These are phyloP conservation scores for Myochromella boudieri DNA, from an alignment of 768 basidiomycete species.

Conservation along the genomic window DNA sequence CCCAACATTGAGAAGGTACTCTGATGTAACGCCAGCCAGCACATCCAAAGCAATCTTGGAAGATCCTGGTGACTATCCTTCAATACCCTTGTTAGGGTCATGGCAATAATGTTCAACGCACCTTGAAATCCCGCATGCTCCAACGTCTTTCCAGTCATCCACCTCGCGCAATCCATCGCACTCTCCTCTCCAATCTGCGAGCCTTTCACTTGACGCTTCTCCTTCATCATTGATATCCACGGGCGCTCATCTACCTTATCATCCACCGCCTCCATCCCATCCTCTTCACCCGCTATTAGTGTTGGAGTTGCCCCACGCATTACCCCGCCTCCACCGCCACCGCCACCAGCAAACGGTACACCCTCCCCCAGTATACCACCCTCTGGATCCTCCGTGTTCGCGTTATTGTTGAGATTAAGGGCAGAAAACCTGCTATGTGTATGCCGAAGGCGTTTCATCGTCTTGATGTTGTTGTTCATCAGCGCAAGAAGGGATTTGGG, in stretches of 20 bases:
- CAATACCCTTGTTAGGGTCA: too few species aligned
- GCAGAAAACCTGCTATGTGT: slow-evolving; percentile 73
- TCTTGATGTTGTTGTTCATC: slow-evolving; percentile 78
- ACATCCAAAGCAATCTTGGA: slow-evolving; percentile 79
- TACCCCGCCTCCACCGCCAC: slow-evolving; percentile 34
- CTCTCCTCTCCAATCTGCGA: slow-evolving; percentile 61
- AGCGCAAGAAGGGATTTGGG: slow-evolving; percentile 55
- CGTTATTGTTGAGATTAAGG: slow-evolving; percentile 34
- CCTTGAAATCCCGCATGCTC: slow-evolving; percentile 95
- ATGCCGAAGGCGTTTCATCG: slow-evolving; percentile 68
- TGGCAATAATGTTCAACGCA: slow-evolving; percentile 42
- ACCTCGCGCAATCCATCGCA: slow-evolving; percentile 64
- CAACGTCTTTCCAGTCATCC: slow-evolving; percentile 74
- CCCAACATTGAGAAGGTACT: slow-evolving; percentile 85
- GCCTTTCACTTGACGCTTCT: slow-evolving; percentile 28
- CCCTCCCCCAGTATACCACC: too few species aligned
- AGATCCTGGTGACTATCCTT: slow-evolving; percentile 67
- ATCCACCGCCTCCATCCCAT: slow-evolving; percentile 29
- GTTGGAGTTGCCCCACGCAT: slow-evolving; percentile 17
- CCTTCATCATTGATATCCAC: slow-evolving; percentile 42
- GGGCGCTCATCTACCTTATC: slow-evolving; percentile 60
- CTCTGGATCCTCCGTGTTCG: slow-evolving; percentile 32
- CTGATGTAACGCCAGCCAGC: slow-evolving; percentile 70
- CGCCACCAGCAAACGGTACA: slow-evolving; percentile 32
- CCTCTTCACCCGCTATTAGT: slow-evolving; percentile 17